Base-by-base conservation (phyloP, 1,284 basidiomycete species). In the Bjerkandera adusta region DNA sequence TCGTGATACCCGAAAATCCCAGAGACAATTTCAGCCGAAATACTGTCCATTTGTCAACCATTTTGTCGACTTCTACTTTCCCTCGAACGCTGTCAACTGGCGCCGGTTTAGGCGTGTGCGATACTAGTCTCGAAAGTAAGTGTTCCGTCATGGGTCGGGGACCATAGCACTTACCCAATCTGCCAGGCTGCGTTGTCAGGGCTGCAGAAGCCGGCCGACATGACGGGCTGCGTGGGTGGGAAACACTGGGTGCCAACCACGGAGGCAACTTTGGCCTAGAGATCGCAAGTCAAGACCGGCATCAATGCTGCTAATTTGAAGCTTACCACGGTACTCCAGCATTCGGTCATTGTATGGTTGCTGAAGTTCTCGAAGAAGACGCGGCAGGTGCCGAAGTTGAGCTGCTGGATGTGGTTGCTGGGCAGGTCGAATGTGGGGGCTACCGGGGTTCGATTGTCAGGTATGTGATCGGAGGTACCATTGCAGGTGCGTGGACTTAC, bases 321-420 rank as follows among this genome's bases (percentile, higher is more conserved):
- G 21, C 46, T 48, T 15, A 58, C 57, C 18, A 58, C 43, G 7
- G 50, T 39, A 33, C 43, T 43, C 55, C 55, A 59, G 48, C 57
- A 59, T 43, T 51, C 53, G 21, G 43, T 45, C 44, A 54, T 37
- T 24, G 52, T 46, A 24, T 45, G 15, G 12, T 44, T 46, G 29
- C 52, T 47, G 44, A 53, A 33, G 50, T 59, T 59, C 43, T 57
- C 45, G 45, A 59, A 59, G 52, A 55, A 59, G 48, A 59, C 53
- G 11, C 57, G 53, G 41, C 57, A 59, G 24, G 57, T 59, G 24
- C 55, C 57, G 45, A 56, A 59, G 26, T 53, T 45, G 44, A 59
- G 54, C 36, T 56, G 55, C 49, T 59, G 52, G 33, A 50, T 53
- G 41, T 56, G 49, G 45, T 49, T 48, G 44, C 48, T 11, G 16